Percentiles rank a stretch among this genome's conserved stretches.
These are phyloP conservation scores for Chalara sp. DNA, from an alignment of 2,329 filamentous ascomycete genomes.

Conservation along the genomic window DNA sequence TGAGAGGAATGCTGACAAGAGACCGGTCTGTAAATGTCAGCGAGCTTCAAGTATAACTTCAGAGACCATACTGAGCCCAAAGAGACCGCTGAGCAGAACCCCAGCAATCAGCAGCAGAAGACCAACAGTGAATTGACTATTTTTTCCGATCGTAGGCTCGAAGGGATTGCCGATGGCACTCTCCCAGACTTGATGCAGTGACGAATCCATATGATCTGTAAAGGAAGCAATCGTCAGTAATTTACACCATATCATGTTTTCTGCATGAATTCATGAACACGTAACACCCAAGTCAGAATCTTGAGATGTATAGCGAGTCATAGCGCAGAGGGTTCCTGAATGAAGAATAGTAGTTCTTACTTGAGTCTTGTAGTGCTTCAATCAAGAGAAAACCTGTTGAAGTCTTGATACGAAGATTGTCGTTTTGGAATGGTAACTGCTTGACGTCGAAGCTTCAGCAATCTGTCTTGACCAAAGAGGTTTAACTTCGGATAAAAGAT, in stretches of 20 bases:
- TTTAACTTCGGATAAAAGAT: slow-evolving; percentile 9
- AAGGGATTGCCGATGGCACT: slow-evolving; percentile 84
- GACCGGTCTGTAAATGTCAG: slow-evolving; percentile 61
- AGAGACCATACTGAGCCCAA: slow-evolving; percentile 68
- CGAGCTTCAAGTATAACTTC: slow-evolving; percentile 2
- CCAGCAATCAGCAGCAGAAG: slow-evolving; percentile 69
- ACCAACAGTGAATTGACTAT: slow-evolving; percentile 75
- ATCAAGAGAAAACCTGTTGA: too few species aligned
- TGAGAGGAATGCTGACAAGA: slow-evolving; percentile 64
- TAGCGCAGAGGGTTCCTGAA: too few species aligned
- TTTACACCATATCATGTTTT: too few species aligned
- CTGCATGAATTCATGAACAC: too few species aligned
- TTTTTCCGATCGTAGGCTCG: slow-evolving; percentile 71
- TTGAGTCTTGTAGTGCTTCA: too few species aligned
- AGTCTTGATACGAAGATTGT: too few species aligned
- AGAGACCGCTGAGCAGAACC: slow-evolving; percentile 67
- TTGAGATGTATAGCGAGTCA: too few species aligned
- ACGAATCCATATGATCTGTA: slow-evolving; percentile 59
- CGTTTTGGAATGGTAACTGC: too few species aligned
- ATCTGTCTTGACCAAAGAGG: background rate
- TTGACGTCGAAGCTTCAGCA: too few species aligned
- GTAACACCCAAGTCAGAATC: too few species aligned
- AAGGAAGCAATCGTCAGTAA: too few species aligned
- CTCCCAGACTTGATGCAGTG: slow-evolving; percentile 88
- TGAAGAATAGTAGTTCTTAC: too few species aligned